These are phyloP conservation scores for Ogataea neopini DNA, from an alignment of 805 yeast genomes.

Conservation along the genomic window DNA sequence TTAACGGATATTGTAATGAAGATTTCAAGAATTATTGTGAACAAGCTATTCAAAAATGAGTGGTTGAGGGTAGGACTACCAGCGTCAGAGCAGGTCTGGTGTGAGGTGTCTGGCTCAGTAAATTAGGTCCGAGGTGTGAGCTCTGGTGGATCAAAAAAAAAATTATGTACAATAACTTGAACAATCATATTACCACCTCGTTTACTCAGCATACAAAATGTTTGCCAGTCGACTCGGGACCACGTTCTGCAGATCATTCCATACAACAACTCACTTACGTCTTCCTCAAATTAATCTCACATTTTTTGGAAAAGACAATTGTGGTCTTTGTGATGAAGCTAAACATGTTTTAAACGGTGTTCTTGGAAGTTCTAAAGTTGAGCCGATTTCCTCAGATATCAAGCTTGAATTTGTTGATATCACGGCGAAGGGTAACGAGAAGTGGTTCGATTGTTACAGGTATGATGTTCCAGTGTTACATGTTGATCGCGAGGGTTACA, in stretches of 20 bases:
- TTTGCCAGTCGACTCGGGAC: too few relatives aligned
- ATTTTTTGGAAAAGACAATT: conserved; percentile 68
- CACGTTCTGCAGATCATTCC: not conserved
- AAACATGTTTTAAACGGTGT: conserved; percentile 49
- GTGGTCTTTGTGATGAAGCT: conserved; percentile 70
- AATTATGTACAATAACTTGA: too few relatives aligned
- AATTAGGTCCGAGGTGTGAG: too few relatives aligned
- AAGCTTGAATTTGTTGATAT: conserved; percentile 54
- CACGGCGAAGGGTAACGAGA: conserved; percentile 54
- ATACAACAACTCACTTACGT: not conserved
- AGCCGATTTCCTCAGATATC: conserved; percentile 29
- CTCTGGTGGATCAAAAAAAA: too few relatives aligned
- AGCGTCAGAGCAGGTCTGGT: too few relatives aligned
- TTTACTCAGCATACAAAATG: too few relatives aligned
- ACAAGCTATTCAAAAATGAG: too few relatives aligned
- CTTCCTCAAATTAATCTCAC: conserved; percentile 40
- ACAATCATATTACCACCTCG: too few relatives aligned
- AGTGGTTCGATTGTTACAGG: conserved; percentile 70
- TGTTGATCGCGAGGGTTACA: conserved; percentile 50
- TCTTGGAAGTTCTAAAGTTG: conserved; percentile 30
- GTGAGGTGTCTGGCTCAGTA: too few relatives aligned
- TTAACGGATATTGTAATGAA: not conserved
- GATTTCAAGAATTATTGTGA: not conserved
- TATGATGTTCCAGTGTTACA: conserved; percentile 81
- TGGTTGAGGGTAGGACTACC: too few relatives aligned